phyloP scores from a whole-genome alignment of 306 rosid species.

The Rosa rugosa region DNA sequence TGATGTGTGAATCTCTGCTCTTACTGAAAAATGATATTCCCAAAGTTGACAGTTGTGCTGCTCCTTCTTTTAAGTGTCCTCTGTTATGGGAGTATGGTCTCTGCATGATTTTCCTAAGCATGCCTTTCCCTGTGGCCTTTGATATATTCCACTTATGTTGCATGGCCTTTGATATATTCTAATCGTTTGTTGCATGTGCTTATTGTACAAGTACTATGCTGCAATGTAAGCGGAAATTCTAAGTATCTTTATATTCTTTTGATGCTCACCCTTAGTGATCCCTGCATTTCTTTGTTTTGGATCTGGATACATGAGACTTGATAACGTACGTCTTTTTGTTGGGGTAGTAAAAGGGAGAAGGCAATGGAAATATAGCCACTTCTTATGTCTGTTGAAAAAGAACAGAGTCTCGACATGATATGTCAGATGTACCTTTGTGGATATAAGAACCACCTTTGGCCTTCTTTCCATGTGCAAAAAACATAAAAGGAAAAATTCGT shows the following conservation, averaged over 20 bases:
- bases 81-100: background rate
- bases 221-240: background rate
- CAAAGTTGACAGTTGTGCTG: background rate
- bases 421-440: background rate
- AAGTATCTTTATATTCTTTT: background rate
- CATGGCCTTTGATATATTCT: background rate
- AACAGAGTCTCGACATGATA: background rate
- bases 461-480: background rate
- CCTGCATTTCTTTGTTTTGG: background rate
- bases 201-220: background rate
- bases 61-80: background rate
- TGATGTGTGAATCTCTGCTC: constrained; percentile 15
- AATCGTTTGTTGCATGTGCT: background rate
- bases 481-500: background rate
- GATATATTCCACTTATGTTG: background rate
- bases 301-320: background rate
- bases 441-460: background rate
- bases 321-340: background rate
- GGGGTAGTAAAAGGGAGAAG: background rate
- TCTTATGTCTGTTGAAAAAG: background rate
- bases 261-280: background rate
- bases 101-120: background rate
- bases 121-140: background rate
- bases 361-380: background rate
- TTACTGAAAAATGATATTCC: background rate